Conservation (phyloP, 2,329 filamentous ascomycete genomes). For the Monilinia fructicola region DNA sequence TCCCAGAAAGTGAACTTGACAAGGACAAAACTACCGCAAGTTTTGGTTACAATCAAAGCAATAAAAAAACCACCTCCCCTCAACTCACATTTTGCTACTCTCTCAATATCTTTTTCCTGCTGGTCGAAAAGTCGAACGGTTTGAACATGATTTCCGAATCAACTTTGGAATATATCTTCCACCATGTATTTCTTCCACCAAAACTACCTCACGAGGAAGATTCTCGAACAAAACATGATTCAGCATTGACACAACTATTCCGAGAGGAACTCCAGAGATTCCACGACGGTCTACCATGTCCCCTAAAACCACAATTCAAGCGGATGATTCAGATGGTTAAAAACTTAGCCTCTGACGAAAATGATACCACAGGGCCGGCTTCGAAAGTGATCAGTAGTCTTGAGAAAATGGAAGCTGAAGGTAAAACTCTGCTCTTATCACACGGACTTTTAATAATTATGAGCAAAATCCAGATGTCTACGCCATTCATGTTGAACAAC, state of each 20-base stretch:
- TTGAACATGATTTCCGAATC: background rate
- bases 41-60: background rate
- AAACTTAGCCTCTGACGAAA: background rate
- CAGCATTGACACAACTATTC: conserved; percentile 21
- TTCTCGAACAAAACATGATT: conserved; percentile 24
- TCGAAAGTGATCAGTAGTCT: background rate
- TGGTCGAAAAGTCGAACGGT: background rate
- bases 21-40: background rate
- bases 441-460: background rate
- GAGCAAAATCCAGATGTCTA: conserved; percentile 33
- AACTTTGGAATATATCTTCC: conserved; percentile 41
- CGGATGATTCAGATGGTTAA: conserved; percentile 8
- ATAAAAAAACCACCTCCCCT: background rate
- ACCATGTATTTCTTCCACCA: conserved; percentile 52
- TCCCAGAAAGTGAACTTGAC: background rate
- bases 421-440: background rate
- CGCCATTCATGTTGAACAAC: conserved; percentile 45
- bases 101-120: background rate
- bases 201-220: conserved; percentile 46
- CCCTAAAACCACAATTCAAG: conserved; percentile 1
- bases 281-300: background rate
- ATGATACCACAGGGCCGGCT: background rate
- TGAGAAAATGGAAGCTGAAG: background rate
- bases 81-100: no score
- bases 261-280: conserved; percentile 15